Evolutionary conservation across 176 grass and related monocot genomes (phyloP).

Genomic region (Saccharum spontaneum): DNA sequence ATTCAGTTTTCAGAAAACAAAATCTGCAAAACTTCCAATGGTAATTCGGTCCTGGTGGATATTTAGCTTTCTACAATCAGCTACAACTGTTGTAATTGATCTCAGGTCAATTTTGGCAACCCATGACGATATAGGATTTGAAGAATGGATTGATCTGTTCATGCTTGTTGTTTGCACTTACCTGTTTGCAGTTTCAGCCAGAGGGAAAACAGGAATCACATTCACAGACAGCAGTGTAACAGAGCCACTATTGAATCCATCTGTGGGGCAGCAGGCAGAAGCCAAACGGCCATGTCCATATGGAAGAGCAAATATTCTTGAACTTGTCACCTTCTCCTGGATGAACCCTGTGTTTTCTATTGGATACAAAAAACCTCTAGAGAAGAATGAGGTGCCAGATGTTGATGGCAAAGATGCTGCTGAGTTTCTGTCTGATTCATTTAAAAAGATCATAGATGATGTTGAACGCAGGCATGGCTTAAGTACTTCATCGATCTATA

Average conservation of each 20-base stretch:
- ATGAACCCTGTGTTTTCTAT: constrained; percentile 77
- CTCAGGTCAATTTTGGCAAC: constrained; percentile 47
- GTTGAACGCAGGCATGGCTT: constrained; percentile 61
- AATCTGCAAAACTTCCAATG: constrained; percentile 57
- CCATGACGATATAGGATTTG: constrained; percentile 40
- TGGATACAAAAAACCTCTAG: constrained; percentile 86
- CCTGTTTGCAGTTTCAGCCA: constrained; percentile 64
- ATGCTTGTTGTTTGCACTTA: constrained; percentile 47
- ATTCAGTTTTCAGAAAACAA: constrained; percentile 62
- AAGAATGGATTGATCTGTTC: constrained; percentile 54
- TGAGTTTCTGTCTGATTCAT: constrained; percentile 46
- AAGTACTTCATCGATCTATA: constrained; percentile 70
- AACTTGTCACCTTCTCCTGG: constrained; percentile 92
- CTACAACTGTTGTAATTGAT: constrained; percentile 57
- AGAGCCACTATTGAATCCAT: constrained; percentile 68
- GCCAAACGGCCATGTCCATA: constrained; percentile 63
- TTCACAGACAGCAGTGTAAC: constrained; percentile 44
- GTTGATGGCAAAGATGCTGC: constrained; percentile 64
- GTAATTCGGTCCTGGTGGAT: constrained; percentile 78
- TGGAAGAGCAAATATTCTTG: constrained; percentile 55
- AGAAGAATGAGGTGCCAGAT: constrained; percentile 82
- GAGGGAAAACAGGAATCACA: constrained; percentile 78
- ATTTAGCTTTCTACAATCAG: constrained; percentile 73
- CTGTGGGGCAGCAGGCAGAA: constrained; percentile 54
- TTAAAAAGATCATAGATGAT: constrained; percentile 26